Conservation (phyloP, 345 rosid species). For the Syzygium aromaticum region DNA sequence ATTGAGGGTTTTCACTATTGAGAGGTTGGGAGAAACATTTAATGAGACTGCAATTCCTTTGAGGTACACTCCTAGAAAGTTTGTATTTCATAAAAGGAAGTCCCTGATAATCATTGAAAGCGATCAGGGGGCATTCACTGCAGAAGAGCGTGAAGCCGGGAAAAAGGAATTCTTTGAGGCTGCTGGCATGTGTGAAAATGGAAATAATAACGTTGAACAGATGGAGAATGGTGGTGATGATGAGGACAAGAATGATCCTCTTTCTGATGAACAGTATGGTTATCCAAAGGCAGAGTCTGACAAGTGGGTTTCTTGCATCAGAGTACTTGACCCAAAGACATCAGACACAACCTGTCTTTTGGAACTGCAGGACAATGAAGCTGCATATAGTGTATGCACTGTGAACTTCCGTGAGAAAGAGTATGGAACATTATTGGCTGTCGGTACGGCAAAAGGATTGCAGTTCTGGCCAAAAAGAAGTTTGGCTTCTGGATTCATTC, state of each 20-base stretch:
- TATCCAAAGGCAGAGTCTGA: slow-evolving; percentile 93
- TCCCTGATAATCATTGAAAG: slow-evolving; percentile 80
- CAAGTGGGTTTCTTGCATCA: slow-evolving; percentile 95
- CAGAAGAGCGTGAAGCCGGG: slow-evolving; percentile 95
- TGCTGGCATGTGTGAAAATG: slow-evolving; percentile 78
- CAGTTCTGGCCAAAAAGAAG: slow-evolving; percentile 83
- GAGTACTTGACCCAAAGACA: slow-evolving; percentile 86
- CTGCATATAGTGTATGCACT: slow-evolving; percentile 87
- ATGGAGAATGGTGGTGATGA: slow-evolving; percentile 89
- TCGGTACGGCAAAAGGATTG: slow-evolving; percentile 89
- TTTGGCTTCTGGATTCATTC: slow-evolving; percentile 69
- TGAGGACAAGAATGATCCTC: slow-evolving; percentile 78
- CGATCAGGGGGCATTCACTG: slow-evolving; percentile 91
- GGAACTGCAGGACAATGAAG: slow-evolving; percentile 98
- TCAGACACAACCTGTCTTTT: slow-evolving; percentile 77
- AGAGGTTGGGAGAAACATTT: slow-evolving; percentile 92
- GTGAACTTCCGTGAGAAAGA: slow-evolving; percentile 96
- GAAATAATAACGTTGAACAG: slow-evolving; percentile 45
- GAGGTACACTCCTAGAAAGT: slow-evolving; percentile 94
- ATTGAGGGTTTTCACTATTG: slow-evolving; percentile 87
- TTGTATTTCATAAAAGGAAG: slow-evolving; percentile 76
- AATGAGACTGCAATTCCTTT: slow-evolving; percentile 87
- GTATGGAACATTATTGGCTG: slow-evolving; percentile 86
- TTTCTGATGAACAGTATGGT: slow-evolving; percentile 95
- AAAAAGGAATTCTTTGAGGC: slow-evolving; percentile 85